These are phyloP conservation scores for Apophysomyces elegans DNA, from an alignment of 371 early-diverging fungal species.

Conservation along the genomic window DNA sequence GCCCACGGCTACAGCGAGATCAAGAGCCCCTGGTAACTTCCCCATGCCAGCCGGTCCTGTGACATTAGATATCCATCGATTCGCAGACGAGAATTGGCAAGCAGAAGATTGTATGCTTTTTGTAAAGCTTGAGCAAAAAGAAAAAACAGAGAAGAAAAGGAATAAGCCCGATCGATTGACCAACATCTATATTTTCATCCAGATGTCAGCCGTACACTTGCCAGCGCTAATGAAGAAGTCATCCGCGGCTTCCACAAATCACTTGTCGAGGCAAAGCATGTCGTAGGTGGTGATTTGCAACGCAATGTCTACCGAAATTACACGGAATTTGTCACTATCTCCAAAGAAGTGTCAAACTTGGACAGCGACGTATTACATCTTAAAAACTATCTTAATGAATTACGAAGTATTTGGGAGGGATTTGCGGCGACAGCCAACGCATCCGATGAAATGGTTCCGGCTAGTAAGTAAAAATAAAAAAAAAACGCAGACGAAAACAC, in stretches of 20 bases:
- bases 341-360: slow-evolving; percentile 88
- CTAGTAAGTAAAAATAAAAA: slow-evolving; percentile 2
- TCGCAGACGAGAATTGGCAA: slow-evolving; percentile 48
- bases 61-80: slow-evolving; percentile 48
- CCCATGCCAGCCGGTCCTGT: slow-evolving; percentile 31
- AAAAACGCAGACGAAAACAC: background rate
- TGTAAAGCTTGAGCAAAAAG: no score
- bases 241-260: slow-evolving; percentile 63
- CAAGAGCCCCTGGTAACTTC: slow-evolving; percentile 26
- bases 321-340: slow-evolving; percentile 91
- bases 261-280: slow-evolving; percentile 74
- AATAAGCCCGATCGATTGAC: background rate
- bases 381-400: slow-evolving; percentile 70
- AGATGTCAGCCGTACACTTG: slow-evolving; percentile 60
- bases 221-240: slow-evolving; percentile 65
- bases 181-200: background rate
- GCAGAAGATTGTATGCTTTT: slow-evolving; percentile 46
- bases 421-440: slow-evolving; percentile 56
- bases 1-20: slow-evolving; percentile 5
- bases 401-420: slow-evolving; percentile 66
- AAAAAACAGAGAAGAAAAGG: no score
- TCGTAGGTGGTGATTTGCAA: slow-evolving; percentile 83
- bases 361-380: slow-evolving; percentile 77
- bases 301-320: slow-evolving; percentile 93
- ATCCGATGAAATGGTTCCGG: slow-evolving; percentile 19